Base-by-base conservation (phyloP, 768 basidiomycete species). In the Tulasnella sp. region DNA sequence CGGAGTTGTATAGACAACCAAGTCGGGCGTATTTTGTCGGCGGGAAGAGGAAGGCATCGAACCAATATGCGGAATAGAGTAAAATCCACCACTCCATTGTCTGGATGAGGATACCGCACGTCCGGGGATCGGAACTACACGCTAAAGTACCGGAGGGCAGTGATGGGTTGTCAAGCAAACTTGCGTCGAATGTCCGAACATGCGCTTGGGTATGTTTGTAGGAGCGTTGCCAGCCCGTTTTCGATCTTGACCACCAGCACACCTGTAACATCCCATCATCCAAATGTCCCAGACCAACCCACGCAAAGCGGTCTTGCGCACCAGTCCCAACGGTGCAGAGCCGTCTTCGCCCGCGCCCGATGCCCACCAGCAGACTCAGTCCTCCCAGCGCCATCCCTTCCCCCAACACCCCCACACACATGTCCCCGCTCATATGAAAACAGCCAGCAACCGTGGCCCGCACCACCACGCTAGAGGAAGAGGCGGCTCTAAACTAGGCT, bases 371-470 rank as follows among this genome's bases (percentile, higher is more conserved):
- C 37, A 36, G 31, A 37, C 52, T 29, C n/a, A n/a, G 52, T 54
- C 32, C 36, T 36, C 25, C 35, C 39, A 37, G 34, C 52, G 39
- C 52, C 52, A 54, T 39, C 52, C 52, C 37, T 40, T 54, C 37
- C 52, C 52, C 15, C 34, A 54, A 27, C 52, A 54, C 52, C 52
- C 52, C 35, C 52, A 54, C 52, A 54, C 52, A 21, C 37, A 54
- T 17, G 42, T 54, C 52, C 52, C 52, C 35, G 52, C 52, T 25
- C 52, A 54, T 40, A 23, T 54, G 12, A 54, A 40, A 40, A 27
- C 41, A 19, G 17, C 17, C 27, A n/a, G 41, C 52, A 9, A 40
- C 21, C 29, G 52, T 17, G 17, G 27, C 46, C 25, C 46, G 46
- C 11, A 11, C 46, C 46, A 48, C 6, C 4, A 48, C 23, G n/a